phyloP scores from a whole-genome alignment of 192 early-diverging fungal species.

The Spizellomyces sp. region DNA sequence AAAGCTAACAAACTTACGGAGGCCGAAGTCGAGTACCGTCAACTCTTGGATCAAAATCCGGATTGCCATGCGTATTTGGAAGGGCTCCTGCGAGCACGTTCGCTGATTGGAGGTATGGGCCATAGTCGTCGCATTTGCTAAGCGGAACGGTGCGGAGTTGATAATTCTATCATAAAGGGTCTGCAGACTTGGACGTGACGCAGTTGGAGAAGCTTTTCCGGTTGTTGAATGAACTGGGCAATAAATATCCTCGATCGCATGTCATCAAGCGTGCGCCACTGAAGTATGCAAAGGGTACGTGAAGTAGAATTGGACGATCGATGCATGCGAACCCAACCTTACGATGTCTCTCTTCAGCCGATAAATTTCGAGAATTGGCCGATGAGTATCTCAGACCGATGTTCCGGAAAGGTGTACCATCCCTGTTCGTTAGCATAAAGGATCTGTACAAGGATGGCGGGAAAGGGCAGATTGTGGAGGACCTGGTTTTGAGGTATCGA shows the following conservation, averaged over 20 bases:
- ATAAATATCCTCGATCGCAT: constrained; percentile 82
- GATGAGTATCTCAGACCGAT: constrained; percentile 70
- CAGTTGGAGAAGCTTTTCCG: constrained; percentile 36
- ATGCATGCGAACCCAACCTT: background rate
- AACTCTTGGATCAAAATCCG: constrained; percentile 79
- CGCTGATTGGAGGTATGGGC: constrained; percentile 49
- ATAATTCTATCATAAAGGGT: background rate
- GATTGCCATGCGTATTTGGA: constrained; percentile 75
- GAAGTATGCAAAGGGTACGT: constrained; percentile 54
- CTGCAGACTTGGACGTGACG: constrained; percentile 31
- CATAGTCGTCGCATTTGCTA: background rate
- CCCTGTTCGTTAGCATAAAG: constrained; percentile 84
- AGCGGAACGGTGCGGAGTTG: background rate
- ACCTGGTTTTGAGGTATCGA: constrained; percentile 67
- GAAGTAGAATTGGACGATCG: background rate
- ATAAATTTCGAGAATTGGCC: constrained; percentile 47
- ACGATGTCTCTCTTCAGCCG: constrained; percentile 17
- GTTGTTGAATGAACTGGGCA: constrained; percentile 52
- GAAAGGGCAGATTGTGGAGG: constrained; percentile 72
- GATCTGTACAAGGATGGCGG: constrained; percentile 66
- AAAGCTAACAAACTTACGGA: constrained; percentile 68
- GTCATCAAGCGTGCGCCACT: constrained; percentile 77
- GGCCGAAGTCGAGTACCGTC: constrained; percentile 74
- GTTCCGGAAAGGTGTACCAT: constrained; percentile 92
- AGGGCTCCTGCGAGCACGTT: constrained; percentile 60